phyloP scores from a whole-genome alignment of 768 basidiomycete species.

The Mycena belliarum region DNA sequence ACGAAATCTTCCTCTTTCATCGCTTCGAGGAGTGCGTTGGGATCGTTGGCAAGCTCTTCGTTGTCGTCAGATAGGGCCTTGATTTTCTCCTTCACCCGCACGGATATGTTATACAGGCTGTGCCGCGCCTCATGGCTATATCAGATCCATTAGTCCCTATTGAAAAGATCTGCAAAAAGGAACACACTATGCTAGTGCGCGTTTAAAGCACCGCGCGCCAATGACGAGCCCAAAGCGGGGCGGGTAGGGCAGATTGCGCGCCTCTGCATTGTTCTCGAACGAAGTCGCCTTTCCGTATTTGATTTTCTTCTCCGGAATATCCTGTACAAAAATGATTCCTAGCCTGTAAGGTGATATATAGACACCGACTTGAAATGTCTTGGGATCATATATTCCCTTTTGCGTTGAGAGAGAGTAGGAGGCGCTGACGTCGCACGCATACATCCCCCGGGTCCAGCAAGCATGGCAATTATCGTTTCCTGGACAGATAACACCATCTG shows the following conservation, averaged over 20 bases:
- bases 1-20: conserved; percentile 18
- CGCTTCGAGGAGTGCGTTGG: conserved; percentile 9
- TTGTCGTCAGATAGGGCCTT: conserved; percentile 11
- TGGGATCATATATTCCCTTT: conserved; percentile 19
- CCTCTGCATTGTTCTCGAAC: conserved; percentile 21
- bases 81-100: conserved; percentile 18
- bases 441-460: conserved; percentile 21
- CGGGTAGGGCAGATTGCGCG: conserved; percentile 20
- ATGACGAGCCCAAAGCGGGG: conserved; percentile 15
- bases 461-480: conserved; percentile 17
- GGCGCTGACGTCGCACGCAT: conserved; percentile 12
- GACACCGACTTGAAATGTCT: conserved; percentile 14
- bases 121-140: conserved; percentile 19
- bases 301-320: conserved; percentile 12
- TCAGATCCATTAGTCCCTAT: not conserved
- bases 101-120: conserved; percentile 12
- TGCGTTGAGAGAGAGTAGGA: conserved; percentile 13
- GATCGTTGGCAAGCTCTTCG: conserved; percentile 13
- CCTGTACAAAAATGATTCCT: not conserved
- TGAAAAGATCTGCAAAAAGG: not conserved
- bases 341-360: too few relatives aligned
- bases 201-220: conserved; percentile 16
- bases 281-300: conserved; percentile 15
- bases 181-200: conserved; percentile 17
- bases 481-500: conserved; percentile 7